These are phyloP conservation scores for Pythium folliculosum DNA, from an alignment of 352 stramenopile species.

Conservation along the genomic window DNA sequence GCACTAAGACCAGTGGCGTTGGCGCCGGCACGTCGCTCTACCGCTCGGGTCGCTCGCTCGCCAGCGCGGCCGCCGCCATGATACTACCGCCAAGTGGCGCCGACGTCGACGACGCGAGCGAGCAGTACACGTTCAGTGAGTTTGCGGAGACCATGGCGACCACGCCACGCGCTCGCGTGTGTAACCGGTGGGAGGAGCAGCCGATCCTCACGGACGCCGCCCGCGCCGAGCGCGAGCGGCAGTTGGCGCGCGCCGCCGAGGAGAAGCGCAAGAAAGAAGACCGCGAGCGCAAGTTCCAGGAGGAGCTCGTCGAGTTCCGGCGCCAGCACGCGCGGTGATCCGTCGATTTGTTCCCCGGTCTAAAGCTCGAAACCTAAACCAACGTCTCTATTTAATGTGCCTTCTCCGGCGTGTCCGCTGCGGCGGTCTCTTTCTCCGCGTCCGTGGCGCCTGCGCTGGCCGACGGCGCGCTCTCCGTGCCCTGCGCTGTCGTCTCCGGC, in stretches of 20 bases:
- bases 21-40: background rate
- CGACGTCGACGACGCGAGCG: slow-evolving; percentile 2
- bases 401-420: background rate
- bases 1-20: background rate
- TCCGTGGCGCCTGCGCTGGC: background rate
- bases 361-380: background rate
- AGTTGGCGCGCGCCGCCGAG: slow-evolving; percentile 25
- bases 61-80: background rate
- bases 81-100: no score
- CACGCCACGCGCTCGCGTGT: background rate
- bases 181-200: slow-evolving; percentile 44
- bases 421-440: background rate
- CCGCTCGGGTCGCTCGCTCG: background rate
- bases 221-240: slow-evolving; percentile 31
- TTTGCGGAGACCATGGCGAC: slow-evolving; percentile 21
- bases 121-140: slow-evolving; percentile 33
- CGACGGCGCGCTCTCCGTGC: background rate
- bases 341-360: no score
- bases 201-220: slow-evolving; percentile 54
- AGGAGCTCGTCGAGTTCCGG: slow-evolving; percentile 55
- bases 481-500: background rate
- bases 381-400: slow-evolving; percentile 23
- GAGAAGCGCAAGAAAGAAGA: slow-evolving; percentile 39
- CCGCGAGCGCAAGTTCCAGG: slow-evolving; percentile 52
- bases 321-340: slow-evolving; percentile 6